Evolutionary conservation across 2,329 filamentous ascomycete species (phyloP), one percentile per base, ranked within the genome.

Genomic region (Fusarium austroafricanum): DNA sequence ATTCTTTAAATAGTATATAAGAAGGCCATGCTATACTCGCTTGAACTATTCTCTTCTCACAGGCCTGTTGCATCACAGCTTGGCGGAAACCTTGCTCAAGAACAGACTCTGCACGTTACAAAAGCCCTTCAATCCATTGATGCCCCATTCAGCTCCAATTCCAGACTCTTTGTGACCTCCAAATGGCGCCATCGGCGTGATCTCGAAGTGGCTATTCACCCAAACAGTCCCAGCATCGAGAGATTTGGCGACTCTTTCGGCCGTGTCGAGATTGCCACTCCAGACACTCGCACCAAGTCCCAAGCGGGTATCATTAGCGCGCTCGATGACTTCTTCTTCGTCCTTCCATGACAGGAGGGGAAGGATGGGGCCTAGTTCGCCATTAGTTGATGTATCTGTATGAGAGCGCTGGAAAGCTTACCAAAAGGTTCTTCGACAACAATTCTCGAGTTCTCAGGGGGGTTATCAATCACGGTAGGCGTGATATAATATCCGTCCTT

Each of bases 341-440:
- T 85, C 81, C 0, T 81, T 81, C 87, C 87, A 92, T 10, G 82
- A 83, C 44, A 90, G 71, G 12, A 91, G 79, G 0, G 89, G 89
- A 2, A 91, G 81, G 42, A 92, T 87, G 0, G 89, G 89, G 4
- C 71, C 71, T 72, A 3, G 2, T 10, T 9, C 15, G 38, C n/a
- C 14, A 29, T 31, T 10, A 12, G 31, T 26, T 46, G 21, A 3
- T 2, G 2, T 17, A 2, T 3, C 5, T 15, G 33, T 14, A 11
- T 5, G 2, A 11, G 10, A 3, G 10, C 4, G 12, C 5, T 14
- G 11, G 7, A 4, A 5, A 10, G n/a, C 60, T 38, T 63, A 84
- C 40, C 84, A n/a, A 78, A 78, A 3, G 82, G 83, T 74, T 88
- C 86, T 65, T 87, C 87, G 1, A 79, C 76, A 4, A 89, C 86